Percentiles rank a stretch among this genome's conserved stretches.
Evolutionary conservation across 1,284 basidiomycete genomes (phyloP).

Genomic region (Tremellales sp.): DNA sequence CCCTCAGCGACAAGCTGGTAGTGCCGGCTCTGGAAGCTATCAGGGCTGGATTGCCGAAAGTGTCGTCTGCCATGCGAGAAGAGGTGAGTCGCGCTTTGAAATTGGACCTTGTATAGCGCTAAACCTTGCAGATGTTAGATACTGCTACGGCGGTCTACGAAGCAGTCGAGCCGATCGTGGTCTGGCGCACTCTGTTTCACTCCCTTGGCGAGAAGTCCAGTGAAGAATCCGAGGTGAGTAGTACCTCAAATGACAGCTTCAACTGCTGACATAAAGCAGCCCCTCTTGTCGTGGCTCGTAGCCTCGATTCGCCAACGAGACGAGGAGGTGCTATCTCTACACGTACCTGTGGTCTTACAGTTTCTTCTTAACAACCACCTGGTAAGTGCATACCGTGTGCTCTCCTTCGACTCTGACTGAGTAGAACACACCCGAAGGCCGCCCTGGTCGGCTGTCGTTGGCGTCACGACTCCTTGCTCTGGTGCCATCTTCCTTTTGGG

Average conservation of each 20-base stretch:
- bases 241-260: too few relatives aligned
- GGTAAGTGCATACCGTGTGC: conserved; percentile 2
- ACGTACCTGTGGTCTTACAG: conserved; percentile 26
- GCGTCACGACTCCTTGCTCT: too few relatives aligned
- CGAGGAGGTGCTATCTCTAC: conserved; percentile 44
- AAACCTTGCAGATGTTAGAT: conserved; percentile 63
- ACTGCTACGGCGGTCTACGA: conserved; percentile 89
- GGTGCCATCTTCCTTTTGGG: too few relatives aligned
- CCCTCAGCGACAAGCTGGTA: conserved; percentile 70
- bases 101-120: too few relatives aligned
- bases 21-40: conserved; percentile 58
- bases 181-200: conserved; percentile 73
- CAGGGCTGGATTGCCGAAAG: conserved; percentile 5
- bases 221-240: too few relatives aligned
- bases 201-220: conserved; percentile 29
- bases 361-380: conserved; percentile 7
- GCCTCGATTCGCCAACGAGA: conserved; percentile 51
- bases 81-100: conserved; percentile 11
- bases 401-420: background rate
- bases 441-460: too few relatives aligned
- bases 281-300: conserved; percentile 51
- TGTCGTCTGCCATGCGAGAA: background rate
- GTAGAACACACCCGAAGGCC: background rate
- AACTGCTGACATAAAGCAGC: too few relatives aligned
- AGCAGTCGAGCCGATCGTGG: conserved; percentile 78